These are phyloP conservation scores for Hysterium pulicare DNA, from an alignment of 2,329 filamentous ascomycete species.

Conservation along the genomic window DNA sequence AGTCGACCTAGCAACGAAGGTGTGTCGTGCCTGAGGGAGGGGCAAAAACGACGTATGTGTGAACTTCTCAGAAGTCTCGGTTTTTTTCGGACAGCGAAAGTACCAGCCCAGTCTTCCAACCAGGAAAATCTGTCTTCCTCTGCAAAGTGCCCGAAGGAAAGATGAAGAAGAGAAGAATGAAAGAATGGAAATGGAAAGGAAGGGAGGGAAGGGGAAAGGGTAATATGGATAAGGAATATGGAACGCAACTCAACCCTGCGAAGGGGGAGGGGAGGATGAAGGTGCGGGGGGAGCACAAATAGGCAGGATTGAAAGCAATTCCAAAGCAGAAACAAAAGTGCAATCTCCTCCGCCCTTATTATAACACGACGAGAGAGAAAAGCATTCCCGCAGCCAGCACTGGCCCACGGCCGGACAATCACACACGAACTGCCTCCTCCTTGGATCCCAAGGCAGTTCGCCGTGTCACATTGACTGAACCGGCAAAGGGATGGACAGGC, in stretches of 20 bases:
- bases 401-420: not conserved
- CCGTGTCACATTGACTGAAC: not conserved
- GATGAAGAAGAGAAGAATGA: conserved; percentile 9
- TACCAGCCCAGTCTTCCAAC: not conserved
- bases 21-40: not conserved
- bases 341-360: not conserved
- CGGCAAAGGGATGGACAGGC: too few species aligned
- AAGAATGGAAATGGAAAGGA: conserved; percentile 16
- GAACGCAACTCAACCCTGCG: too few species aligned
- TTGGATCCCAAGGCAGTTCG: too few species aligned
- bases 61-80: conserved; percentile 3
- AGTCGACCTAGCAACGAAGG: conserved; percentile 3
- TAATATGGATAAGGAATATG: too few species aligned
- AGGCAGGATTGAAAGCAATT: not conserved
- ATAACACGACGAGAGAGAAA: not conserved
- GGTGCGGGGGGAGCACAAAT: not conserved
- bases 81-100: not conserved
- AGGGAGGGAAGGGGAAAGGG: not conserved
- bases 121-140: not conserved
- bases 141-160: conserved; percentile 1
- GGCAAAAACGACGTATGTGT: not conserved
- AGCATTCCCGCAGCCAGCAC: not conserved
- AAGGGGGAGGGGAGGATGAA: too few species aligned
- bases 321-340: not conserved
- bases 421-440: too few species aligned